A percentile compares a stretch with the other conserved stretches of the same genome.
phyloP scores from a whole-genome alignment of 306 rosid genomes.

The Heteromeles arbutifolia region DNA sequence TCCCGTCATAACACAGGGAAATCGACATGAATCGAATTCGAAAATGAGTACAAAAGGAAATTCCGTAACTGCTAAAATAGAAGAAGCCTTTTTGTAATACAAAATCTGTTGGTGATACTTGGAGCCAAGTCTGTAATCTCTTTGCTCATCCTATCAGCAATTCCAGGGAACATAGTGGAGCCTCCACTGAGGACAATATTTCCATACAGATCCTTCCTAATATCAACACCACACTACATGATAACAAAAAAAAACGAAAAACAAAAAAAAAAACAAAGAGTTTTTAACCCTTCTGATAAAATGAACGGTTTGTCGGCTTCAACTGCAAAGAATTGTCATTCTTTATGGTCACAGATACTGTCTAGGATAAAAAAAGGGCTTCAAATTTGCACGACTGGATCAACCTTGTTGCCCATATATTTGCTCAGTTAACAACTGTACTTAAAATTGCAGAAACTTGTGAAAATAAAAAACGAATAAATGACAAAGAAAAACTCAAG shows the following conservation, averaged over 20 bases:
- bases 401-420: not conserved
- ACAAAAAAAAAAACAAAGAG: too few species aligned
- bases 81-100: conserved; percentile 40
- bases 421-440: not conserved
- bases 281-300: too few species aligned
- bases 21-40: conserved; percentile 38
- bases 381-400: not conserved
- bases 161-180: too few species aligned
- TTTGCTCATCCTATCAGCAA: too few species aligned
- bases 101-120: conserved; percentile 16
- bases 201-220: too few species aligned
- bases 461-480: too few species aligned
- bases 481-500: too few species aligned
- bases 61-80: conserved; percentile 40
- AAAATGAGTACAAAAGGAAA: conserved; percentile 22
- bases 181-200: too few species aligned
- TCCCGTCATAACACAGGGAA: conserved; percentile 35
- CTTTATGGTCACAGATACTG: not conserved
- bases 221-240: too few species aligned
- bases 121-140: too few species aligned
- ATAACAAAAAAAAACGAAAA: too few species aligned
- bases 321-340: not conserved
- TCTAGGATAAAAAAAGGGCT: not conserved
- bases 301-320: not conserved
- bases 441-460: not conserved